These are phyloP conservation scores for Umbilicaria muhlenbergii DNA, from an alignment of 495 filamentous ascomycete species.

Conservation along the genomic window DNA sequence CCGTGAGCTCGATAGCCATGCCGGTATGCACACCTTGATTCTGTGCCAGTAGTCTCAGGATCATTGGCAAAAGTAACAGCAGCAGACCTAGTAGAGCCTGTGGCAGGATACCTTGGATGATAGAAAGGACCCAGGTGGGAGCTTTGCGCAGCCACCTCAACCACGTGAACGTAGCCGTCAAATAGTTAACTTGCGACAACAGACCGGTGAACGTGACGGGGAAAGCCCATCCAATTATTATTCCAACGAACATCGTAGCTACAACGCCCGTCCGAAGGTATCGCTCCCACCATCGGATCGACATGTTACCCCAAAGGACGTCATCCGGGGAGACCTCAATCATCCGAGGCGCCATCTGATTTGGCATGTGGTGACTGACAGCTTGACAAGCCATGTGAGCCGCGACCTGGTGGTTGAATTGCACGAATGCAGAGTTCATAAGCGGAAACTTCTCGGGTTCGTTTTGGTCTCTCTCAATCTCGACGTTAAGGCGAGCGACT, in stretches of 20 bases:
- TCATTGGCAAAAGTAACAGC: constrained; percentile 63
- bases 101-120: constrained; percentile 77
- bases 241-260: constrained; percentile 47
- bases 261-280: constrained; percentile 61
- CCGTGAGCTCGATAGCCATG: constrained; percentile 59
- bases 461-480: constrained; percentile 85
- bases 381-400: constrained; percentile 97
- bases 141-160: constrained; percentile 51
- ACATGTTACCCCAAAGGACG: constrained; percentile 97
- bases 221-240: constrained; percentile 82
- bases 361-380: constrained; percentile 79
- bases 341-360: constrained; percentile 83
- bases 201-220: constrained; percentile 80
- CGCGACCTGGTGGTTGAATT: constrained; percentile 95
- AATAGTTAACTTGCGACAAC: constrained; percentile 55
- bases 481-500: constrained; percentile 74
- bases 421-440: constrained; percentile 97
- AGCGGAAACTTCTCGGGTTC: constrained; percentile 76
- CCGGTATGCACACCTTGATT: constrained; percentile 75
- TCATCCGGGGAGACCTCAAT: constrained; percentile 90
- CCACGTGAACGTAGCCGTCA: constrained; percentile 49
- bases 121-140: constrained; percentile 48
- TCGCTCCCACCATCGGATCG: constrained; percentile 84
- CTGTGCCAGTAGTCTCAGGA: constrained; percentile 57
- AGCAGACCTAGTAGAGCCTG: constrained; percentile 62